Conservation (phyloP, 129 eudicot species). For the Gnaphalium uliginosum region DNA sequence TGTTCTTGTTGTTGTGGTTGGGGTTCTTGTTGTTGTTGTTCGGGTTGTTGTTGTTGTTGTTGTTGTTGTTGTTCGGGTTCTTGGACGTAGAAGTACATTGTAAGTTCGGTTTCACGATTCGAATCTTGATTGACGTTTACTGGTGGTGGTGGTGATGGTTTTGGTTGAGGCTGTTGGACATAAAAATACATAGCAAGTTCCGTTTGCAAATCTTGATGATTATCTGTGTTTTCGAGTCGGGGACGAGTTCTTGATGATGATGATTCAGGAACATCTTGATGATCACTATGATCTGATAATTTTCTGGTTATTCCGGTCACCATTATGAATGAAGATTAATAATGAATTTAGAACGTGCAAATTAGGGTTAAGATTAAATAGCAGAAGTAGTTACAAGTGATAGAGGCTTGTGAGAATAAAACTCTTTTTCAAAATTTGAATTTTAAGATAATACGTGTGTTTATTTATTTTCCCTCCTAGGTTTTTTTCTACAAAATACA, state of each 20-base stretch:
- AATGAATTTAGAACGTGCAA: background rate
- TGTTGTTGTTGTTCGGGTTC: background rate
- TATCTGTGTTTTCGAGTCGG: background rate
- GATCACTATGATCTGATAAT: background rate
- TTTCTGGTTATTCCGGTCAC: slow-evolving; percentile 1
- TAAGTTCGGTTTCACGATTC: background rate
- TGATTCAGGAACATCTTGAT: slow-evolving; percentile 5
- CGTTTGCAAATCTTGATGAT: slow-evolving; percentile 15
- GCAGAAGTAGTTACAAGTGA: no score
- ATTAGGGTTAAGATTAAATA: background rate
- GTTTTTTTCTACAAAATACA: no score
- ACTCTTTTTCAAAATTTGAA: no score
- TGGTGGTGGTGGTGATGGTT: slow-evolving; percentile 12
- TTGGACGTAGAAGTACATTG: background rate
- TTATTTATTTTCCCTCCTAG: no score
- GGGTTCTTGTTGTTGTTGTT: background rate
- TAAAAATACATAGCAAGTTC: slow-evolving; percentile 19
- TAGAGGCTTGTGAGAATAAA: no score
- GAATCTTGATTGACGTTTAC: background rate
- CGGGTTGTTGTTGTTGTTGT: background rate
- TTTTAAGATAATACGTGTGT: no score
- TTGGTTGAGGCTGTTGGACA: slow-evolving; percentile 14
- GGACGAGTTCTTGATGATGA: slow-evolving; percentile 22
- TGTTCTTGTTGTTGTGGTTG: background rate
- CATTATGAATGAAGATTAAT: background rate